Conservation (phyloP, 2,329 filamentous ascomycete species). For the Diaporthe destruens region DNA sequence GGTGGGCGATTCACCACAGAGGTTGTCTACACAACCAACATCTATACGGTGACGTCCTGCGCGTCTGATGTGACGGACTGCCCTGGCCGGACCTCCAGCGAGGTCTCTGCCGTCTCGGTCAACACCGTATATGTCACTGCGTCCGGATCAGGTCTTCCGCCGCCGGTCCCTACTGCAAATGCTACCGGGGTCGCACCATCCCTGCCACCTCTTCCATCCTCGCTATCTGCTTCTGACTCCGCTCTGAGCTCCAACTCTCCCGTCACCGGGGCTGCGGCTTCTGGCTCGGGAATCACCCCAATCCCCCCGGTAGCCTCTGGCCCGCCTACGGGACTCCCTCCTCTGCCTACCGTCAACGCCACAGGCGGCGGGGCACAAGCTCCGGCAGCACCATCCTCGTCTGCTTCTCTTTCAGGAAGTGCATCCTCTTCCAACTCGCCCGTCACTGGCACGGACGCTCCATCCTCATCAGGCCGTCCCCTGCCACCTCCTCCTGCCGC, state of each 20-base stretch:
- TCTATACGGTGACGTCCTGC: constrained; percentile 38
- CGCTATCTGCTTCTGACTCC: constrained; percentile 1
- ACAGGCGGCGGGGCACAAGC: constrained; percentile 10
- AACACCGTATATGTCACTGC: constrained; percentile 31
- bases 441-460: neutral
- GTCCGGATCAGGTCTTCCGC: constrained; percentile 20
- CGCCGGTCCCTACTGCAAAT: constrained; percentile 28
- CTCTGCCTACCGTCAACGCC: constrained; percentile 15
- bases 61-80: constrained; percentile 38
- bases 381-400: neutral
- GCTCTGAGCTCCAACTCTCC: constrained; percentile 23
- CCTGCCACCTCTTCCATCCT: constrained; percentile 9
- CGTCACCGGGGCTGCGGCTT: neutral
- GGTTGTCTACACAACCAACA: constrained; percentile 39
- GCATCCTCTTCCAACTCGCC: constrained; percentile 1
- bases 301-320: neutral
- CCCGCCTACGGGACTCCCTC: neutral
- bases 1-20: constrained; percentile 33
- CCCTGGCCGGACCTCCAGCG: constrained; percentile 37
- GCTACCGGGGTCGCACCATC: constrained; percentile 5
- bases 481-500: neutral
- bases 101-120: constrained; percentile 34
- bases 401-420: neutral
- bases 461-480: neutral
- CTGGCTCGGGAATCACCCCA: neutral